Evolutionary conservation across 352 stramenopile genomes (phyloP).

Genomic region (Aphanomyces euteiches): DNA sequence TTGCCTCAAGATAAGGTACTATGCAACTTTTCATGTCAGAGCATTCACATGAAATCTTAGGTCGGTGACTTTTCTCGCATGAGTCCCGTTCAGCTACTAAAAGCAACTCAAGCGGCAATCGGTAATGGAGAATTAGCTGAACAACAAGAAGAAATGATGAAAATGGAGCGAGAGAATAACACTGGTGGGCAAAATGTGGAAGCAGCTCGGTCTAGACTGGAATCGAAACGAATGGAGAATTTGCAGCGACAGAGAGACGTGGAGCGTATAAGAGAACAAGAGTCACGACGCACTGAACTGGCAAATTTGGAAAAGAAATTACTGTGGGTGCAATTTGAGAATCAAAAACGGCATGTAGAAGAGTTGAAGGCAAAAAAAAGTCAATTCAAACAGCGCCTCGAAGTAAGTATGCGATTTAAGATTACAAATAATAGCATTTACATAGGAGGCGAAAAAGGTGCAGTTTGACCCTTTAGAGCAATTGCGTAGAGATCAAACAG

Average conservation of each 20-base stretch:
- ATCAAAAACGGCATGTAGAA: constrained; percentile 63
- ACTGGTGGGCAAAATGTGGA: constrained; percentile 54
- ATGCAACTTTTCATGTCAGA: constrained; percentile 20
- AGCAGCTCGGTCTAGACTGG: constrained; percentile 51
- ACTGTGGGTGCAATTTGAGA: constrained; percentile 79
- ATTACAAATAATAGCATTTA: not conserved
- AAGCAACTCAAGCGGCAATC: constrained; percentile 75
- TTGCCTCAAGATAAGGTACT: constrained; percentile 95
- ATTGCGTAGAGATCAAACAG: constrained; percentile 58
- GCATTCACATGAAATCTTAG: not conserved
- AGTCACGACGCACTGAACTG: constrained; percentile 75
- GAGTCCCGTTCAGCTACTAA: constrained; percentile 66
- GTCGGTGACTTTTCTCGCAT: constrained; percentile 86
- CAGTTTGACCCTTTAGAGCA: constrained; percentile 62
- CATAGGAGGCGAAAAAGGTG: constrained; percentile 60
- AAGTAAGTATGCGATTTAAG: constrained; percentile 35
- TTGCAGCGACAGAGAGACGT: constrained; percentile 76
- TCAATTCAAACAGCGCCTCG: constrained; percentile 58
- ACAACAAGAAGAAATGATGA: constrained; percentile 76
- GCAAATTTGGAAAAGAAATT: constrained; percentile 84
- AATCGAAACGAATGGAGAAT: constrained; percentile 84
- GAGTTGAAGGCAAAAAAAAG: constrained; percentile 66
- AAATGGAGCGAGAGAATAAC: constrained; percentile 63
- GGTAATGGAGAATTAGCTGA: constrained; percentile 61
- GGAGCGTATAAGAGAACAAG: constrained; percentile 77